Base-by-base conservation (phyloP, 2,329 filamentous ascomycete species). In the Hypocreales sp. region DNA sequence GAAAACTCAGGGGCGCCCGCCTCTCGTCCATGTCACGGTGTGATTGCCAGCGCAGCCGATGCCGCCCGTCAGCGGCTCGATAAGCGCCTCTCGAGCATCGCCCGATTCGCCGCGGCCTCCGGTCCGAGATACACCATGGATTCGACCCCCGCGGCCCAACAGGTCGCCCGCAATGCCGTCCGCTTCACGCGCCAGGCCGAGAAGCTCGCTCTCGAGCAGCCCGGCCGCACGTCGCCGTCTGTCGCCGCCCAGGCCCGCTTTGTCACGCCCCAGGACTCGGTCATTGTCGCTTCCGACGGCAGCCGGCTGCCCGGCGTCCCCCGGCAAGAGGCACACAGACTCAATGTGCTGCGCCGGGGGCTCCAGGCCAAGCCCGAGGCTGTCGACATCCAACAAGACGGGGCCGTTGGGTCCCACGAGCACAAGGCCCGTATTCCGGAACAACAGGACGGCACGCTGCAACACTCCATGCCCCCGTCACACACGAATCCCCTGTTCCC, bases 401-500 rank as follows among this genome's bases (percentile, higher is more conserved):
- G n/a, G n/a, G n/a, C n/a, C n/a, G n/a, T n/a, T n/a, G n/a, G n/a
- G n/a, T n/a, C n/a, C n/a, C n/a, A n/a, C n/a, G n/a, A n/a, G n/a
- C n/a, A n/a, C n/a, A n/a, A n/a, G n/a, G n/a, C n/a, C n/a, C n/a
- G n/a, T n/a, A n/a, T n/a, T n/a, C n/a, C n/a, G n/a, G n/a, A n/a
- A n/a, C n/a, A n/a, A n/a, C n/a, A n/a, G n/a, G n/a, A n/a, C n/a
- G n/a, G n/a, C n/a, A 60, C 60, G 11, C 38, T 70, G 12, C 49
- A 52, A 23, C 53, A 46, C 31, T 45, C 61, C 10, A 64, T 62
- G 53, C 74, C 78, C 0, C 71, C 73, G 1, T 73, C 73, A 7
- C 66, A 71, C 36, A 86, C 80, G 2, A 76, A 86, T 38, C 79
- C 81, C 4, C 56, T 92, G 5, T 94, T 94, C 38, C 84, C 84